A percentile compares a stretch with the other conserved stretches of the same genome.
These are phyloP conservation scores for Hibiscus trionum DNA, from an alignment of 345 rosid species.

Conservation along the genomic window DNA sequence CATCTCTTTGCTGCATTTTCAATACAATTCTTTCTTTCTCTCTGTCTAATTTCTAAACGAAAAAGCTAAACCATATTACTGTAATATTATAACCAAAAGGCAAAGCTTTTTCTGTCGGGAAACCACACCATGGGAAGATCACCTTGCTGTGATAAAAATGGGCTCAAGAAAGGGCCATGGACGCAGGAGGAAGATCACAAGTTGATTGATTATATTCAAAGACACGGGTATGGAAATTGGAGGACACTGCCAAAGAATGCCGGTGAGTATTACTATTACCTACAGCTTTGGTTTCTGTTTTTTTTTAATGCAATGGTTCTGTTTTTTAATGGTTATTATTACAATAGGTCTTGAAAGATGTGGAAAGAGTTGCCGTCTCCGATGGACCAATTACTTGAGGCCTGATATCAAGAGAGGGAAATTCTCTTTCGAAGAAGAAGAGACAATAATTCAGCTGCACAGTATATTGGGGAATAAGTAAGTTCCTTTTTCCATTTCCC, in stretches of 20 bases:
- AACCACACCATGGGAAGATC: constrained; percentile 49
- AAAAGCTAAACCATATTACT: not conserved
- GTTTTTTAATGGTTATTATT: not conserved
- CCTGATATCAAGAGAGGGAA: constrained; percentile 73
- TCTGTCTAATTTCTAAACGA: not conserved
- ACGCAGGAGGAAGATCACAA: constrained; percentile 78
- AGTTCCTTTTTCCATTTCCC: not conserved
- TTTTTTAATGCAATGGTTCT: not conserved
- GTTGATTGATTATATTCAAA: constrained; percentile 56
- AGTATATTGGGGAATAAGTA: constrained; percentile 67
- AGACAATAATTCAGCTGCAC: constrained; percentile 62
- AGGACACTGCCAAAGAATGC: constrained; percentile 86
- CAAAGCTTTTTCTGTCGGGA: not conserved
- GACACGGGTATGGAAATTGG: constrained; percentile 85
- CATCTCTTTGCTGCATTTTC: constrained; percentile 15
- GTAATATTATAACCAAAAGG: not conserved
- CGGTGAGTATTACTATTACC: constrained; percentile 26
- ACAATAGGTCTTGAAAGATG: constrained; percentile 51
- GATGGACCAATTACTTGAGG: constrained; percentile 75
- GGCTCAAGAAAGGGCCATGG: constrained; percentile 88
- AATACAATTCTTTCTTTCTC: not conserved
- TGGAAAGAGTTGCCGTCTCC: constrained; percentile 69
- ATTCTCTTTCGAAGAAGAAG: constrained; percentile 71
- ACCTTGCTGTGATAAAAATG: constrained; percentile 81
- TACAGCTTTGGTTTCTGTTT: not conserved